Evolutionary conservation across 768 basidiomycete genomes (phyloP), one percentile per base, ranked within the genome.

Genomic region (Candolleomyces aberdarensis): DNA sequence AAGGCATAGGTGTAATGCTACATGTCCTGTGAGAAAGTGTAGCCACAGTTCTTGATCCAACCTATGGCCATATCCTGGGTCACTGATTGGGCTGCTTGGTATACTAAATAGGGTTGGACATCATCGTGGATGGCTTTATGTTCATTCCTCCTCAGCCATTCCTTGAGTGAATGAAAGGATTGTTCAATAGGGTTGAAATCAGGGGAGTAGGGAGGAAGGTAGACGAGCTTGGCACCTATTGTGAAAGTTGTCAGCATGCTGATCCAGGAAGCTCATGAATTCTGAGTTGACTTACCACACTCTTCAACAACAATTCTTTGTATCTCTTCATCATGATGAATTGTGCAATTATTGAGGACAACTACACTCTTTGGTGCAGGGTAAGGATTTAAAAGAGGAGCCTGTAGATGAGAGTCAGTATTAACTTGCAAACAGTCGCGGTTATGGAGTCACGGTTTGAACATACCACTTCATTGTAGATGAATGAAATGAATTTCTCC

Each of bases 71-170:
- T 62, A 31, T 67, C 61, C 31, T 58, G 9, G 29, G 63, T 70
- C 4, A 71, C 56, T 29, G 64, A 41, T 43, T 56, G 50, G 0
- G 40, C n/a, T 13, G 66, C 69, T 50, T 71, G 67, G 40, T 65
- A 57, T 58, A 71, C 65, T 9, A 70, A 47, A 65, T 66, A 56
- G 31, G 55, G 55, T 1, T 39, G 32, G 39, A 14, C n/a, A 13
- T 29, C 55, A 44, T 20, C 17, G 5, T 56, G 40, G 55, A 40
- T 1, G 31, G 55, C 55, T 8, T 14, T 10, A 1, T 29, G 2
- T 41, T 67, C 68, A 60, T 75, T 69, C 55, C 22, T 44, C 20
- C 70, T 64, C 17, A 75, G 69, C 66, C 69, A 74, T 17, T 32
- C 10, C 40, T 56, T 56, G 55, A 56, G 26, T 17, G 19, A 36